Evolutionary conservation across 352 stramenopile species (phyloP), one percentile per base, ranked within the genome.

Genomic region (Globisporangium carolinianum): DNA sequence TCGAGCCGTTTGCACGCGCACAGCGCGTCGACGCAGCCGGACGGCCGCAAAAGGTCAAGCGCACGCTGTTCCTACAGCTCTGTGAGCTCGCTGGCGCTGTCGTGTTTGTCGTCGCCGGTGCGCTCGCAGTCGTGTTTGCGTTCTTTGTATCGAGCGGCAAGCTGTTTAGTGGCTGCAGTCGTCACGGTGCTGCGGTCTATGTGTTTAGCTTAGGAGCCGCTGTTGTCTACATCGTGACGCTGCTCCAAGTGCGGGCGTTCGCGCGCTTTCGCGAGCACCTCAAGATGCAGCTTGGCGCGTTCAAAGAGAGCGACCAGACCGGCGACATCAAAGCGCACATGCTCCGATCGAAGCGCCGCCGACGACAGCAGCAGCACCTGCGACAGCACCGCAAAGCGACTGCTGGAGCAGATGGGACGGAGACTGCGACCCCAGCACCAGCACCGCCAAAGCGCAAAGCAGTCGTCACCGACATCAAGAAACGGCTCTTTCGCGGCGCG

Each of bases 391-490:
- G 24, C 24, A 32, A 32, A 32, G 24, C 24, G 24, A 32, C 24
- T 32, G 24, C 24, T 32, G 24, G 24, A 32, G 24, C 24, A 3
- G 24, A 32, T 3, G 24, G 24, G 24, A 32, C 24, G 24, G 24
- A 32, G 24, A 32, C 24, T 32, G 24, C 1, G 47, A 1, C 47
- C 42, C 35, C 49, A 54, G 36, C 49, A 54, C 14, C 49, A 54
- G 49, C 92, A 91, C 57, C 77, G 85, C 7, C 83, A 94, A 94
- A 91, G 65, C 75, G 81, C 15, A 87, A 87, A 55, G 81, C 84
- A 54, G 66, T 83, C 10, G 47, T 91, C 8, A 66, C 71, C 0
- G 57, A 71, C 10, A 79, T 91, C 43, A 70, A 77, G 15, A 92
- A 92, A 49, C 67, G 74, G 0, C 65, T 92, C 1, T 94, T 89